Evolutionary conservation across 1,139 yeast genomes (phyloP).

Genomic region (Debaryomycetaceae sp.): DNA sequence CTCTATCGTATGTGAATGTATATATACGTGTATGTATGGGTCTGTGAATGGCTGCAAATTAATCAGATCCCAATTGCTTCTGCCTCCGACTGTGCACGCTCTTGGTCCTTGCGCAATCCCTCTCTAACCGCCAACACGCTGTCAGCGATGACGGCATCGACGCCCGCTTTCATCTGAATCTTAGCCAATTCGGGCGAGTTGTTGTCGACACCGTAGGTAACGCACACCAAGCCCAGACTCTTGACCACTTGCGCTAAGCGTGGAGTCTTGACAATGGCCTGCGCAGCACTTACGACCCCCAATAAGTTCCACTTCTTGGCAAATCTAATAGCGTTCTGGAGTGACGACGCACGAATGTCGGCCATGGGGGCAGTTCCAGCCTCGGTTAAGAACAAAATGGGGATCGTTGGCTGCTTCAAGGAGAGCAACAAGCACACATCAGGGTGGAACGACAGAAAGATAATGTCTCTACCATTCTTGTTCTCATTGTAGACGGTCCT

Average conservation of each 20-base stretch:
- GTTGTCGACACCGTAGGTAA: constrained; percentile 83
- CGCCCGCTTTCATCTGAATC: constrained; percentile 88
- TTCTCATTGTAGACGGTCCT: constrained; percentile 73
- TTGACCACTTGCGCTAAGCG: constrained; percentile 85
- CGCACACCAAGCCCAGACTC: constrained; percentile 87
- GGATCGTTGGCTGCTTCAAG: constrained; percentile 89
- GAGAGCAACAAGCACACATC: constrained; percentile 84
- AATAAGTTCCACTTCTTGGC: constrained; percentile 88
- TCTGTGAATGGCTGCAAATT: background rate
- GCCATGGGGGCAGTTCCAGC: constrained; percentile 82
- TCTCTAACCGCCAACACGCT: constrained; percentile 89
- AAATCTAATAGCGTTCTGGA: constrained; percentile 89
- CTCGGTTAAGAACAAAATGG: constrained; percentile 84
- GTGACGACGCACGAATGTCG: constrained; percentile 80
- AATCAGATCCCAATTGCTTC: background rate
- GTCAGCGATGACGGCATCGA: constrained; percentile 96
- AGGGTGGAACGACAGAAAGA: constrained; percentile 93
- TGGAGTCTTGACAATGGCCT: constrained; percentile 81
- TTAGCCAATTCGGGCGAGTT: constrained; percentile 83
- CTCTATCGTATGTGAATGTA: too few species aligned
- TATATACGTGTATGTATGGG: too few species aligned
- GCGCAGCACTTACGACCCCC: constrained; percentile 90
- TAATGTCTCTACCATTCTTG: constrained; percentile 75
- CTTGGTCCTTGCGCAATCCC: constrained; percentile 52
- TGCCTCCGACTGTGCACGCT: constrained; percentile 6